Base-by-base conservation (phyloP, 352 stramenopile species). In the Elongisporangium anandrum region DNA sequence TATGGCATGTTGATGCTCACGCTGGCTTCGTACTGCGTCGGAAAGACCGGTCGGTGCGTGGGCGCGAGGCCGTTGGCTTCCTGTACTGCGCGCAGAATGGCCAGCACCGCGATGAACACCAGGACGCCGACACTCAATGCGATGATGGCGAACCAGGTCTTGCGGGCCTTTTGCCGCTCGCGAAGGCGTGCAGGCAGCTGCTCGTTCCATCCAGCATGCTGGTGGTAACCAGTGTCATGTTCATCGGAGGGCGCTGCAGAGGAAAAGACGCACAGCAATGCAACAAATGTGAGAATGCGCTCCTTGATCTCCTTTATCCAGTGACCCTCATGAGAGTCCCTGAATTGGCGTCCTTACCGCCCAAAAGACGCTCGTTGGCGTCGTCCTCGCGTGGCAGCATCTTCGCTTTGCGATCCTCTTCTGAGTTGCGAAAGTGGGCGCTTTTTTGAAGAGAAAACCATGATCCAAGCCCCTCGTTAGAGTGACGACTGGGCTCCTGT, bases 1-100 rank as follows among this genome's bases (percentile, higher is more conserved):
- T 96, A 96, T 1, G 88, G 86, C 81, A 96, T 92, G 63, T 90
- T 85, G 58, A 96, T 79, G 0, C 80, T 94, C 17, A 96, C 60
- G 21, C 85, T 95, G 56, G 87, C 88, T 68, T 95, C 85, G 59
- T 95, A 96, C 60, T 93, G 83, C n/a, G 61, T 76, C 19, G 88
- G 85, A 56, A 95, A 95, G 6, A 72, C 54, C 9, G 85, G 85
- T 1, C 82, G 73, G 47, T 87, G 82, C 17, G 81, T 90, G 13
- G 86, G 86, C 5, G 77, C 65, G 16, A 92, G 69, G 56, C 76
- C 85, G 60, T 81, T 92, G 21, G 80, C 84, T 53, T 95, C 79
- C 57, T 92, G 77, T 39, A 93, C 84, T 6, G 83, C 86, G 21
- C 85, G 84, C 52, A 95, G 63, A 61, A 95, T 94, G 34, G 86